Conservation (phyloP, 495 filamentous ascomycete genomes). For the Neurospora pannonica region DNA sequence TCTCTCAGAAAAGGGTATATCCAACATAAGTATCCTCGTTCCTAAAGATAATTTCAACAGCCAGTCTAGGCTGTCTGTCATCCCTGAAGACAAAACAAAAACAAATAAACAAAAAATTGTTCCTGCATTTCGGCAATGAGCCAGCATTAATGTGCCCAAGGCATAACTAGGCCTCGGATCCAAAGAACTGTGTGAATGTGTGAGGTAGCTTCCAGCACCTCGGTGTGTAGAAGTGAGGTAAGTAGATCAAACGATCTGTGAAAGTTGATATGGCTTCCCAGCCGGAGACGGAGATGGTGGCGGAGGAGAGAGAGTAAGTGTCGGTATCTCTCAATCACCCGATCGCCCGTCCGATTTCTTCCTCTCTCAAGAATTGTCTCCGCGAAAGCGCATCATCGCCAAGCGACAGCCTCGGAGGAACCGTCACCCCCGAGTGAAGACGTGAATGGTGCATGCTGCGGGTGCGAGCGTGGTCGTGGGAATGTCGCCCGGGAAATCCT, state of each 20-base stretch:
- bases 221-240: background rate
- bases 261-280: background rate
- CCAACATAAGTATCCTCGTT: background rate
- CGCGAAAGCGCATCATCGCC: constrained; percentile 28
- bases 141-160: background rate
- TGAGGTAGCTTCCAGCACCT: background rate
- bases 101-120: background rate
- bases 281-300: background rate
- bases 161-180: background rate
- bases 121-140: background rate
- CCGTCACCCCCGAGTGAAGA: constrained; percentile 33
- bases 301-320: background rate
- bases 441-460: constrained; percentile 14
- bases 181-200: background rate
- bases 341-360: constrained; percentile 36
- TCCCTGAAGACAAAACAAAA: background rate
- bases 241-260: background rate
- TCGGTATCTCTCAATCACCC: constrained; percentile 19
- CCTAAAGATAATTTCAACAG: background rate
- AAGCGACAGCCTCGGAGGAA: constrained; percentile 29
- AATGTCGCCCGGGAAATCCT: constrained; percentile 17
- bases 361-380: constrained; percentile 26
- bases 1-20: background rate
- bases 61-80: background rate
- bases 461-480: constrained; percentile 11